Base-by-base conservation (phyloP, 208 protist species). In the Crithidia bombi region DNA sequence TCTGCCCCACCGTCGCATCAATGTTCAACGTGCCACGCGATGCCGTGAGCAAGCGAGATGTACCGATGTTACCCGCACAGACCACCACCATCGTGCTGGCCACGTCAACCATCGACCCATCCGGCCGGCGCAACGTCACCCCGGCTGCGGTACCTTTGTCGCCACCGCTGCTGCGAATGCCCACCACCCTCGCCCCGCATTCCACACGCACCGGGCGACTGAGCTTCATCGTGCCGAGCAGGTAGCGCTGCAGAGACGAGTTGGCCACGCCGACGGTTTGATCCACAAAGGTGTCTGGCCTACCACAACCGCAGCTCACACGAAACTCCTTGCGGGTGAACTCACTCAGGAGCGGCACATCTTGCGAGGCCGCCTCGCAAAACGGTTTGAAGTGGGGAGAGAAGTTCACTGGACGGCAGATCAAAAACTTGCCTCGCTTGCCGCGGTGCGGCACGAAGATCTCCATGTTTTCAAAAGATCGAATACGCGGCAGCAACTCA, bases 381-480 rank as follows among this genome's bases (percentile, higher is more conserved):
- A 92, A 87, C 3, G 78, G 61, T 26, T 83, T 85, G 67, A 89
- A 92, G 74, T 81, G 86, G 12, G 86, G 90, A 19, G 86, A 90
- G 46, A 91, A 82, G 52, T 80, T 85, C 39, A 63, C 56, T 0
- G 90, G 73, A 47, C 76, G 80, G 66, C 78, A 75, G 57, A 95
- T 85, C 32, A 83, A 52, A 59, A 92, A 92, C 51, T 83, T 85
- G 10, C 90, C 90, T 14, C 78, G 81, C 57, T 85, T 81, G 19
- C 90, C 90, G 36, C 90, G 84, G 75, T 95, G 90, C 0, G 86
- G 75, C 10, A 72, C 76, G 38, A 85, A 73, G 26, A 73, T 52
- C 69, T 92, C 87, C 69, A 86, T 79, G 65, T 84, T 84, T 74
- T 95, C 86, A 19, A 91, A 79, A 39, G 44, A 32, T 41, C 78